Percentiles rank a stretch among this genome's conserved stretches.
Conservation (phyloP, 1,139 yeast genomes). For the Zygoascus meyerae region DNA sequence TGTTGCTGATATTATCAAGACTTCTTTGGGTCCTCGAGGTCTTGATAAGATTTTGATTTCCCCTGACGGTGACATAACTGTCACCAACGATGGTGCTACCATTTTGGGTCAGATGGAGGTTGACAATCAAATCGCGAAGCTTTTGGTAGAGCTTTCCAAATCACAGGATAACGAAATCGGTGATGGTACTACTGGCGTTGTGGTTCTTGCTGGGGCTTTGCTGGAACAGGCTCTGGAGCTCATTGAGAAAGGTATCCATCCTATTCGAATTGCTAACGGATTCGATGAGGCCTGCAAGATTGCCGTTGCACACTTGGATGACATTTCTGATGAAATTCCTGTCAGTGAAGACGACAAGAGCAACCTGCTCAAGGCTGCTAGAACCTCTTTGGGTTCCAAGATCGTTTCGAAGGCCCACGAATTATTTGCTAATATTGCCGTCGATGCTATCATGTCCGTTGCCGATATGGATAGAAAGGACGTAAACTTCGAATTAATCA, state of each 20-base stretch:
- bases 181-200: slow-evolving; percentile 99
- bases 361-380: slow-evolving; percentile 80
- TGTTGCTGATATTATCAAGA: slow-evolving; percentile 85
- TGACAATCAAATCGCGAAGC: slow-evolving; percentile 92
- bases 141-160: slow-evolving; percentile 86
- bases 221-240: slow-evolving; percentile 91
- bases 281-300: slow-evolving; percentile 95
- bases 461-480: slow-evolving; percentile 90
- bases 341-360: slow-evolving; percentile 32
- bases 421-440: slow-evolving; percentile 94
- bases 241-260: slow-evolving; percentile 95
- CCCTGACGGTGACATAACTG: slow-evolving; percentile 96
- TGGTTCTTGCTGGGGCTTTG: slow-evolving; percentile 89
- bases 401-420: slow-evolving; percentile 93
- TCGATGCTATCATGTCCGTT: slow-evolving; percentile 88
- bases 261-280: slow-evolving; percentile 94
- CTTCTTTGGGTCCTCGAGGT: slow-evolving; percentile 97
- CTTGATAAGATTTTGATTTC: slow-evolving; percentile 87
- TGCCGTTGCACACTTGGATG: slow-evolving; percentile 73
- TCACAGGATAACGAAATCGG: slow-evolving; percentile 99
- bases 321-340: slow-evolving; percentile 58
- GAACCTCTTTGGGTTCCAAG: slow-evolving; percentile 91
- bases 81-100: slow-evolving; percentile 98
- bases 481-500: slow-evolving; percentile 93
- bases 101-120: slow-evolving; percentile 93